phyloP scores from a whole-genome alignment of 2,329 filamentous ascomycete species.

The Hymenoscyphus fraxineus region DNA sequence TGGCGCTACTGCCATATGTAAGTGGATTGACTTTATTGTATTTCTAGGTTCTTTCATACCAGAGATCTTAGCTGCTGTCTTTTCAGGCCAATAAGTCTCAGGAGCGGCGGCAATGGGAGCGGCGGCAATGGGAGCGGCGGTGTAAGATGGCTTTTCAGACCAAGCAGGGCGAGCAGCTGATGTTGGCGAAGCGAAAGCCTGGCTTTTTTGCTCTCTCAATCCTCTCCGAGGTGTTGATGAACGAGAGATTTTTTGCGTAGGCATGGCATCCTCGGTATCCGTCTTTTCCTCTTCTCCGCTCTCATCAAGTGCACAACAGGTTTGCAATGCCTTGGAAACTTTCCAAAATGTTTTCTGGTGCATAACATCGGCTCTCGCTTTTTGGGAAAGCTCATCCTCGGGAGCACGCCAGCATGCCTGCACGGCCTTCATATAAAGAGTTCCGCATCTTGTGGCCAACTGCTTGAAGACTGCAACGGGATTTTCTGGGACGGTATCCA shows the following conservation, averaged over 20 bases:
- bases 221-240: conserved; percentile 24
- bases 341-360: conserved; percentile 56
- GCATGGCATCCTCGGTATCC: conserved; percentile 43
- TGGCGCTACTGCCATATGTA: conserved; percentile 21
- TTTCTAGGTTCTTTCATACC: conserved; percentile 18
- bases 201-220: conserved; percentile 21
- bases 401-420: conserved; percentile 69
- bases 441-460: conserved; percentile 57
- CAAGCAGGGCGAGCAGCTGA: conserved; percentile 19
- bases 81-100: conserved; percentile 23
- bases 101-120: background rate
- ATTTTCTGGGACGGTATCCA: conserved; percentile 27
- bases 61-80: conserved; percentile 19
- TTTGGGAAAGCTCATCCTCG: conserved; percentile 54
- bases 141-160: conserved; percentile 26
- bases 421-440: conserved; percentile 71
- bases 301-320: conserved; percentile 59
- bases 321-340: conserved; percentile 46
- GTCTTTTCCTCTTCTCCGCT: conserved; percentile 52
- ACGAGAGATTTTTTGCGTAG: conserved; percentile 22
- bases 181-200: conserved; percentile 16
- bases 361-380: conserved; percentile 47
- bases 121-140: background rate
- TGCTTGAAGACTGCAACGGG: conserved; percentile 27
- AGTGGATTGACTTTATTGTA: conserved; percentile 9